phyloP scores from a whole-genome alignment of 1,284 basidiomycete species.

The Schizophyllum commune region DNA sequence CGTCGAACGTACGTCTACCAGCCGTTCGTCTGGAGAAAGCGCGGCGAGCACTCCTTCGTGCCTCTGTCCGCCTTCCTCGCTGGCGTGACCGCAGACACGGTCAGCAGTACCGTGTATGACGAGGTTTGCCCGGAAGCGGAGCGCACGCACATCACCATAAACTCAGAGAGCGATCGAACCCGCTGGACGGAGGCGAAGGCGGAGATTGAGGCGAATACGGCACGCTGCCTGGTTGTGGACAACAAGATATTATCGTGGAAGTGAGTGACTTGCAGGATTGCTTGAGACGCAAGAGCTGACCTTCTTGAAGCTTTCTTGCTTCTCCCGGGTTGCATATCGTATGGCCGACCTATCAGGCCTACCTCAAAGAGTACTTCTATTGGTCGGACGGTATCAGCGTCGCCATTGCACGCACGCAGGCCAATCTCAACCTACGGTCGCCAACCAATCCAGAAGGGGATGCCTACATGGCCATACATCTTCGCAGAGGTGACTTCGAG shows the following conservation, averaged over 20 bases:
- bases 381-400: conserved; percentile 27
- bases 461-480: conserved; percentile 34
- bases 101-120: conserved; percentile 28
- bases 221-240: conserved; percentile 31
- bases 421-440: conserved; percentile 13
- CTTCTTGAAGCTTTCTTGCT: conserved; percentile 26
- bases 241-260: conserved; percentile 35
- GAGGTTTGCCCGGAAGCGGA: conserved; percentile 29
- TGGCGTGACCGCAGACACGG: conserved; percentile 26
- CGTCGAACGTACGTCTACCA: conserved; percentile 34
- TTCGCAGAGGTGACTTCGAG: conserved; percentile 36
- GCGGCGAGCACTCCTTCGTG: conserved; percentile 27
- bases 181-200: conserved; percentile 29
- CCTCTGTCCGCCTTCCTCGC: conserved; percentile 34
- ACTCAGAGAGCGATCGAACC: conserved; percentile 12
- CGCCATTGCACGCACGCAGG: neutral
- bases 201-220: conserved; percentile 22
- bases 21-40: conserved; percentile 34
- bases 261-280: conserved; percentile 17
- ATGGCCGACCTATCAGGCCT: conserved; percentile 33
- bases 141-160: conserved; percentile 25
- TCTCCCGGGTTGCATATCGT: conserved; percentile 28
- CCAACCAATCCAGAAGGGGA: conserved; percentile 25
- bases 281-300: neutral
- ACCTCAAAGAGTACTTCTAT: conserved; percentile 30